Evolutionary conservation across 1,139 yeast genomes (phyloP).

Genomic region (Suhomyces anneliseae): DNA sequence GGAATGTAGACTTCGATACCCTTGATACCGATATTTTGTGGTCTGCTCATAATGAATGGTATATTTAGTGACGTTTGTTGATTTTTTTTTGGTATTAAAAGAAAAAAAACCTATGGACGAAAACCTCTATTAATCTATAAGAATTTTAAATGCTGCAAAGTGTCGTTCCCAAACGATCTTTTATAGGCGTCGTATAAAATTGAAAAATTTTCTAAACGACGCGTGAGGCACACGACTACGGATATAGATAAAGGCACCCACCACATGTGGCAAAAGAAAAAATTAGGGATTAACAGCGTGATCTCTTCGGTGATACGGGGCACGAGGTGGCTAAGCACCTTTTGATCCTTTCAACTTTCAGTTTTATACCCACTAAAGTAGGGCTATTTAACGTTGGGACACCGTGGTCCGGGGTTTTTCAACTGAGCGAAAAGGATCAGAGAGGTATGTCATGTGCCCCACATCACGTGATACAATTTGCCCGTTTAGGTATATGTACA

Average conservation of each 20-base stretch:
- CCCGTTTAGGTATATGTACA: too few species aligned
- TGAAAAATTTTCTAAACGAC: slow-evolving; percentile 10
- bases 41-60: slow-evolving; percentile 23
- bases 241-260: not conserved
- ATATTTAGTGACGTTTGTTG: not conserved
- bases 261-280: too few species aligned
- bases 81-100: not conserved
- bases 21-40: slow-evolving; percentile 91
- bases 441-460: too few species aligned
- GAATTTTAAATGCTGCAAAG: slow-evolving; percentile 7
- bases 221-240: slow-evolving; percentile 3
- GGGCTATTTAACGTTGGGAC: too few species aligned
- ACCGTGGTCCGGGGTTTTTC: too few species aligned
- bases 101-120: not conserved
- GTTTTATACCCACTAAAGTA: too few species aligned
- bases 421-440: too few species aligned
- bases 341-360: too few species aligned
- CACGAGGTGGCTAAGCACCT: too few species aligned
- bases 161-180: slow-evolving; percentile 2
- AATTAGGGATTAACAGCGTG: too few species aligned
- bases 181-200: slow-evolving; percentile 6
- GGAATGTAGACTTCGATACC: slow-evolving; percentile 94
- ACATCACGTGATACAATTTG: too few species aligned
- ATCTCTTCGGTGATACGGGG: too few species aligned
- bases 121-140: not conserved